Evolutionary conservation across 192 early-diverging fungal species (phyloP).

Genomic region (Neocallimastix lanati): DNA sequence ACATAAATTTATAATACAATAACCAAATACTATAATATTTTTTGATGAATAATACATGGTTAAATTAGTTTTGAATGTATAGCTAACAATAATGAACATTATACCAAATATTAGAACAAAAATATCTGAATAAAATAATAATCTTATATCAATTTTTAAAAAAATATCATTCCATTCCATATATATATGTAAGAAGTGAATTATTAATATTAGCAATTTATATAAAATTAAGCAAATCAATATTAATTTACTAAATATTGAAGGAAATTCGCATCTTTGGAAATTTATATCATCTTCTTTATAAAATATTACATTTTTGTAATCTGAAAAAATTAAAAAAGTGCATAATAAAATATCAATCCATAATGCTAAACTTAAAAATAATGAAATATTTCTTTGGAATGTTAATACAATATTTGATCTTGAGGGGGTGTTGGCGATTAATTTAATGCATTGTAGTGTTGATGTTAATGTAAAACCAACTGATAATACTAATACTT

Average conservation of each 20-base stretch:
- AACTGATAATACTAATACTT: background rate
- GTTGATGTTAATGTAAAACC: background rate
- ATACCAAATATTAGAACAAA: background rate
- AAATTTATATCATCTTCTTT: background rate
- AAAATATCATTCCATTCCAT: background rate
- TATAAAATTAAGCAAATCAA: background rate
- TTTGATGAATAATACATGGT: background rate
- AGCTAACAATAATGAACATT: background rate
- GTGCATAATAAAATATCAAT: background rate
- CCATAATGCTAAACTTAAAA: background rate
- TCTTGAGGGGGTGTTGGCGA: background rate
- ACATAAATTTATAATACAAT: background rate
- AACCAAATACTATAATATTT: background rate
- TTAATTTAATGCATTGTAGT: background rate
- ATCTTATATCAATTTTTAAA: background rate
- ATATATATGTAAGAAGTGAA: background rate
- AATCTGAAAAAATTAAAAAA: background rate
- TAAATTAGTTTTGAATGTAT: background rate
- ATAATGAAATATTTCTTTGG: background rate
- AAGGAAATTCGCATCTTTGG: background rate
- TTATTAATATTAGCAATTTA: background rate
- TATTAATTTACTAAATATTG: background rate
- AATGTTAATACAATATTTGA: background rate
- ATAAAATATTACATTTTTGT: background rate
- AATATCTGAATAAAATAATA: background rate